Evolutionary conservation across 352 stramenopile genomes (phyloP), one percentile per base, ranked within the genome.

Genomic region (Phytophthora colocasiae): DNA sequence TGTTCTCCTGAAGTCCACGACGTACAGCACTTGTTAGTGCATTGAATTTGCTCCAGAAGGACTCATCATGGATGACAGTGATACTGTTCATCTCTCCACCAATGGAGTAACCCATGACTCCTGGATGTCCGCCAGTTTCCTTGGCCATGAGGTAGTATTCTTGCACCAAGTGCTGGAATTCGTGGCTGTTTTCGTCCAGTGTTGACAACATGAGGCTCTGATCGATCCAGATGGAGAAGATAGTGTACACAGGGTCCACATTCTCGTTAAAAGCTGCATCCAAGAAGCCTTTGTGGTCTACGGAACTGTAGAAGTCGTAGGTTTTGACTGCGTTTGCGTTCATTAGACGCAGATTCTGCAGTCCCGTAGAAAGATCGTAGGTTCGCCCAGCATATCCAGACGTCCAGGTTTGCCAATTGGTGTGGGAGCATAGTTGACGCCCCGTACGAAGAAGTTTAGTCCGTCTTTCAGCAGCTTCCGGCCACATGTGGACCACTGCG

Each of bases 171-270:
- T 72, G 38, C 69, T 83, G 69, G 61, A 92, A 92, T 31, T 69
- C 36, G 22, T 34, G 22, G 32, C 74, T 71, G 45, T 57, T 40
- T 27, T 78, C 69, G 12, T 66, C 31, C 19, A 76, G 47, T 19
- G 52, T 14, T 0, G 75, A 17, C 31, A 75, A 48, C 83, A 92
- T 92, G 27, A 89, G 15, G 40, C 58, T 47, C 38, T 89, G 79
- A 44, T 89, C 78, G 58, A 92, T 86, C 83, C 83, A 92, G 56
- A 92, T 85, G 26, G 79, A 88, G 64, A 92, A 92, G 32, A 92
- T 63, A 15, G 83, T 82, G 75, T 78, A 90, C 55, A 92, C 79
- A 29, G 81, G 67, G n/a, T 81, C 44, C 9, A 77, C 65, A 19
- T 81, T 81, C 24, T 66, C 45, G 66, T 92, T 90, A 69, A 71